A percentile compares a stretch with the other conserved stretches of the same genome.
Evolutionary conservation across 2,329 filamentous ascomycete species (phyloP).

Genomic region (Xylaria sp.): DNA sequence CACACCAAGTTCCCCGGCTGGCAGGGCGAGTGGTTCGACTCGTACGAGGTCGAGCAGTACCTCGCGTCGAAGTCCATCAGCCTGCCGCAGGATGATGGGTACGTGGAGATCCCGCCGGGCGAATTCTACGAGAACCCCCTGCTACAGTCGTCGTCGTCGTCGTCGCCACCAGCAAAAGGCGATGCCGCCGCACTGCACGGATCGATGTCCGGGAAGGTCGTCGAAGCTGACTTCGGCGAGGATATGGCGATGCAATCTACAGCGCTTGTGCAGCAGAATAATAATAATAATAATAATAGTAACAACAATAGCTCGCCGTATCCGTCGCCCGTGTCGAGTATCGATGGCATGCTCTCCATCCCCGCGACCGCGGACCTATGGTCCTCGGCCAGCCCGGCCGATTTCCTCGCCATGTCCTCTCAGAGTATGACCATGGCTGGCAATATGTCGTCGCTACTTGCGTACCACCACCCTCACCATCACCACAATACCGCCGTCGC

Average conservation of each 20-base stretch:
- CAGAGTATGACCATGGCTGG: constrained; percentile 9
- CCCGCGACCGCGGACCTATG: constrained; percentile 26
- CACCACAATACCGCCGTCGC: not conserved
- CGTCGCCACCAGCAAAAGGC: not conserved
- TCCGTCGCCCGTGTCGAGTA: constrained; percentile 31
- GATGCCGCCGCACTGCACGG: not conserved
- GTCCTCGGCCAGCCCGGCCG: constrained; percentile 6
- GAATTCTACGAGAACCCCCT: constrained; percentile 52
- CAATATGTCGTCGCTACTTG: constrained; percentile 24
- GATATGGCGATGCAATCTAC: constrained; percentile 15
- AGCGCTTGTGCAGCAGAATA: constrained; percentile 7
- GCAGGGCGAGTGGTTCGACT: constrained; percentile 80
- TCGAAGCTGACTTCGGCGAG: not conserved
- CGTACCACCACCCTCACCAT: constrained; percentile 27
- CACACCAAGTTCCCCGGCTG: constrained; percentile 69
- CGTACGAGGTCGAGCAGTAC: constrained; percentile 81
- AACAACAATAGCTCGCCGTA: constrained; percentile 2
- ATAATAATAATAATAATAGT: not conserved
- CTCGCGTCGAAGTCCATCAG: constrained; percentile 71
- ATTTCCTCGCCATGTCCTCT: constrained; percentile 21
- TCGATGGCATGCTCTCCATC: constrained; percentile 31
- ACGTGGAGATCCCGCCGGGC: constrained; percentile 64
- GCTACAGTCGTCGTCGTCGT: not conserved
- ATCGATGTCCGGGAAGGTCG: not conserved
- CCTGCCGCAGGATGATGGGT: constrained; percentile 72